These are phyloP conservation scores for Fusarium cicatricum DNA, from an alignment of 2,329 filamentous ascomycete species.

Conservation along the genomic window DNA sequence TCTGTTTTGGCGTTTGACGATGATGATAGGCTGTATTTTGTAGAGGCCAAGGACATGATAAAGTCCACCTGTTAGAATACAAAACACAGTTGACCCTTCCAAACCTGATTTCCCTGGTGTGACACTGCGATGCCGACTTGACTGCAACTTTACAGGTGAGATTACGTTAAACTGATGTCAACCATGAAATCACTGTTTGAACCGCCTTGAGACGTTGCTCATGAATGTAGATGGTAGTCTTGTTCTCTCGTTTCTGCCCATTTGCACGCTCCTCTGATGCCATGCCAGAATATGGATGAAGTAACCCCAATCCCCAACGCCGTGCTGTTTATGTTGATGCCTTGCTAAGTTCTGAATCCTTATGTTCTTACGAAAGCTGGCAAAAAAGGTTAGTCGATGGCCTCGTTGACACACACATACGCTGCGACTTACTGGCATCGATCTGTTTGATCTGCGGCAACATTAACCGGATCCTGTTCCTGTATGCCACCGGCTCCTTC, in stretches of 20 bases:
- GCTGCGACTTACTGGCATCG: slow-evolving; percentile 81
- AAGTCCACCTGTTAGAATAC: slow-evolving; percentile 36
- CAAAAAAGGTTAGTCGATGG: not conserved
- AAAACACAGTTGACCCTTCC: slow-evolving; percentile 35
- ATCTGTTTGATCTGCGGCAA: slow-evolving; percentile 91
- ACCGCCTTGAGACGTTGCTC: slow-evolving; percentile 1
- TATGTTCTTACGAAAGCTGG: slow-evolving; percentile 47
- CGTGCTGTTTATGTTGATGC: slow-evolving; percentile 34
- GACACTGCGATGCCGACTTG: not conserved
- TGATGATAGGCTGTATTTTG: slow-evolving; percentile 37
- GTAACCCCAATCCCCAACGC: slow-evolving; percentile 33
- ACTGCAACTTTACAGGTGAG: not conserved
- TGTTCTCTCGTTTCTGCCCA: slow-evolving; percentile 11
- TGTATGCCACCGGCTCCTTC: slow-evolving; percentile 81
- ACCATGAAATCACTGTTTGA: not conserved
- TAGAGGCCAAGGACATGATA: slow-evolving; percentile 32
- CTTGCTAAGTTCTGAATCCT: slow-evolving; percentile 1
- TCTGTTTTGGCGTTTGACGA: slow-evolving; percentile 39
- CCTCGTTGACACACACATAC: not conserved
- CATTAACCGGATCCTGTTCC: slow-evolving; percentile 90
- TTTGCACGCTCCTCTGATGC: slow-evolving; percentile 16
- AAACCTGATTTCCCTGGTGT: not conserved
- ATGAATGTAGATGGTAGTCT: slow-evolving; percentile 8
- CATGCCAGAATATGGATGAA: slow-evolving; percentile 18
- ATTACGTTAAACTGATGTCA: not conserved